Conservation (phyloP, 306 rosid species). For the Cotoneaster glaucophyllus region DNA sequence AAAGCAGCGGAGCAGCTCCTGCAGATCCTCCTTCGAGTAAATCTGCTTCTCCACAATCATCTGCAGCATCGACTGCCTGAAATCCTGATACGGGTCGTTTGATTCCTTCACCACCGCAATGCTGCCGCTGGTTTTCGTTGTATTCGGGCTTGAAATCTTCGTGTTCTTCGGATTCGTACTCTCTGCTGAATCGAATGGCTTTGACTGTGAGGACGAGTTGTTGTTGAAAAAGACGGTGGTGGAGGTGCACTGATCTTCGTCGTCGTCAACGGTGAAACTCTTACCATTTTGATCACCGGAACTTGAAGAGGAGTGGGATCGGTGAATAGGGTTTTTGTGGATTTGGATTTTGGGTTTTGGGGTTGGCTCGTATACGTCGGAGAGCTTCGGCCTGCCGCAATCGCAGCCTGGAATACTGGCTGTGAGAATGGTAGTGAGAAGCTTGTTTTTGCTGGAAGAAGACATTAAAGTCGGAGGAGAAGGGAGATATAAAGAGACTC, state of each 20-base stretch:
- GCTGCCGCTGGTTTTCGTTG: slow-evolving; percentile 27
- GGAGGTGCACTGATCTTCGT: slow-evolving; percentile 27
- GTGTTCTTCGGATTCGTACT: slow-evolving; percentile 4
- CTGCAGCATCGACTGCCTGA: slow-evolving; percentile 40
- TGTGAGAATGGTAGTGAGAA: slow-evolving; percentile 29
- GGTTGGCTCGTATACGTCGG: slow-evolving; percentile 37
- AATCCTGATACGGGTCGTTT: slow-evolving; percentile 31
- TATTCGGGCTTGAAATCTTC: neutral
- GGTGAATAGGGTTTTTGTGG: neutral
- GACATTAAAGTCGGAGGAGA: slow-evolving; percentile 24
- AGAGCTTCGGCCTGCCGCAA: slow-evolving; percentile 28
- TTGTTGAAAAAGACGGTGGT: slow-evolving; percentile 25
- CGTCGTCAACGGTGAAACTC: slow-evolving; percentile 4
- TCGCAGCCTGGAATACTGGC: slow-evolving; percentile 36
- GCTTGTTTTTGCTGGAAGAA: slow-evolving; percentile 35
- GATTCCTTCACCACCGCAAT: slow-evolving; percentile 47
- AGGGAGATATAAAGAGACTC: neutral
- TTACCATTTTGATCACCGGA: slow-evolving; percentile 17
- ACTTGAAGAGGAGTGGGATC: slow-evolving; percentile 27
- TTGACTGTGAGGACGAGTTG: neutral
- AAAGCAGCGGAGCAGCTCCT: slow-evolving; percentile 43
- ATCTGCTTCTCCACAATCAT: slow-evolving; percentile 48
- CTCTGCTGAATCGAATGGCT: slow-evolving; percentile 2
- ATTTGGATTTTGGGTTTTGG: slow-evolving; percentile 20
- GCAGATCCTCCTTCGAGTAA: slow-evolving; percentile 31